Evolutionary conservation across 345 rosid species (phyloP).

Genomic region (Heritiera fomes): DNA sequence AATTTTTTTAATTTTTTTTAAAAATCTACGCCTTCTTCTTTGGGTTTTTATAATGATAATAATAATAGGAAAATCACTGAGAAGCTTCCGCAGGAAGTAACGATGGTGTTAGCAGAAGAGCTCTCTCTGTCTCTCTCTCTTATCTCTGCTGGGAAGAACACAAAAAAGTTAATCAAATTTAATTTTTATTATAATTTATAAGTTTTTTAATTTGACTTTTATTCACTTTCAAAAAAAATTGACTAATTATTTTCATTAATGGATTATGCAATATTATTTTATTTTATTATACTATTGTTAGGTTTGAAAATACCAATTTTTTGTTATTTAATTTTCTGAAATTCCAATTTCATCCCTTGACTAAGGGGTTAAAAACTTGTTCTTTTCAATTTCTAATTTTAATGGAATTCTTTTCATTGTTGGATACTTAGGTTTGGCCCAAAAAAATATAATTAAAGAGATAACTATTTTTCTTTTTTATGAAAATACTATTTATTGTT

Average conservation of each 20-base stretch:
- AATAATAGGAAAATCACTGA: slow-evolving; percentile 25
- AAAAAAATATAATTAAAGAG: too few relatives aligned
- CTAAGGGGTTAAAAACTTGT: neutral
- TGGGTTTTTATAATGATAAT: slow-evolving; percentile 9
- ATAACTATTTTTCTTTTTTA: too few relatives aligned
- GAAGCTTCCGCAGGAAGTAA: slow-evolving; percentile 50
- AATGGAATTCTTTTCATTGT: too few relatives aligned
- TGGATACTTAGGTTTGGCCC: too few relatives aligned
- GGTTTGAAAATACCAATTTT: neutral
- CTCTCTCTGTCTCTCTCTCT: slow-evolving; percentile 14
- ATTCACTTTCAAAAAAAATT: too few relatives aligned
- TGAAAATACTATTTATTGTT: too few relatives aligned
- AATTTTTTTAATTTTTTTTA: neutral
- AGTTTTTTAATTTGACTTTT: neutral
- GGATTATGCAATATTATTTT: too few relatives aligned
- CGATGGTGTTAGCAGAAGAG: slow-evolving; percentile 39
- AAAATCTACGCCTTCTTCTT: slow-evolving; percentile 22
- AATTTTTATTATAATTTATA: slow-evolving; percentile 5
- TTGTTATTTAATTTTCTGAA: neutral
- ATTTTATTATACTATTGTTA: too few relatives aligned
- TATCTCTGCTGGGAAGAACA: slow-evolving; percentile 23
- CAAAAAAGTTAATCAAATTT: neutral
- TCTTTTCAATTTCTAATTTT: too few relatives aligned
- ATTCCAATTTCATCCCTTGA: neutral
- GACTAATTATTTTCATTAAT: too few relatives aligned